Conservation (phyloP, 306 rosid species). For the Vigna unguiculata region DNA sequence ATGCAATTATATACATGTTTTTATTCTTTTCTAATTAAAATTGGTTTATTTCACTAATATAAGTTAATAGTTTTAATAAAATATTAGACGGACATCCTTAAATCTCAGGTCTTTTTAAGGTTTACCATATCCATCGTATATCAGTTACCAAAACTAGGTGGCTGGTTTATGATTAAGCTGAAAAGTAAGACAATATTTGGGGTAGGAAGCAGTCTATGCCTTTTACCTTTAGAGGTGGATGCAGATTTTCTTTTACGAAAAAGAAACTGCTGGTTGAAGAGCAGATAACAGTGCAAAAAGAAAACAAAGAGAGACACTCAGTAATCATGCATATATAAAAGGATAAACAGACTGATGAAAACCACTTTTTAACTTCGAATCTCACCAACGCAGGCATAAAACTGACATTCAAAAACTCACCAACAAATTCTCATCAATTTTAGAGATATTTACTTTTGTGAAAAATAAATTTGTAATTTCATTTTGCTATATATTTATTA, state of each 20-base stretch:
- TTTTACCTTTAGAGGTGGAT: slow-evolving; percentile 12
- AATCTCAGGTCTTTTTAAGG: neutral
- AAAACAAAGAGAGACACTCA: neutral
- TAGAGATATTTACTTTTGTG: no score
- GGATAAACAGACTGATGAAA: neutral
- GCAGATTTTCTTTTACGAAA: neutral
- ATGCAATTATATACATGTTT: no score
- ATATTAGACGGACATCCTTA: no score
- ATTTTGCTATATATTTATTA: neutral
- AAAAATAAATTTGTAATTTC: neutral
- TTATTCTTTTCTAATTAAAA: no score
- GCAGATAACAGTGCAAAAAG: neutral
- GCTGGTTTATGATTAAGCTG: neutral
- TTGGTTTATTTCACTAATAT: no score
- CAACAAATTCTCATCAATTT: neutral
- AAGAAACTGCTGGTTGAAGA: no score
- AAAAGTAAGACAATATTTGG: neutral
- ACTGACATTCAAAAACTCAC: neutral
- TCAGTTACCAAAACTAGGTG: neutral
- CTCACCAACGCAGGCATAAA: neutral
- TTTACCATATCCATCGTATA: neutral
- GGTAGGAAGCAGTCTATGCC: neutral
- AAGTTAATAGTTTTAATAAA: no score
- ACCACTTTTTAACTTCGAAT: neutral
- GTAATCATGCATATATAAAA: neutral